Percentiles rank a stretch among this genome's conserved stretches.
Evolutionary conservation across 257 asterid genomes (phyloP).

Genomic region (Nicotiana tomentosiformis): DNA sequence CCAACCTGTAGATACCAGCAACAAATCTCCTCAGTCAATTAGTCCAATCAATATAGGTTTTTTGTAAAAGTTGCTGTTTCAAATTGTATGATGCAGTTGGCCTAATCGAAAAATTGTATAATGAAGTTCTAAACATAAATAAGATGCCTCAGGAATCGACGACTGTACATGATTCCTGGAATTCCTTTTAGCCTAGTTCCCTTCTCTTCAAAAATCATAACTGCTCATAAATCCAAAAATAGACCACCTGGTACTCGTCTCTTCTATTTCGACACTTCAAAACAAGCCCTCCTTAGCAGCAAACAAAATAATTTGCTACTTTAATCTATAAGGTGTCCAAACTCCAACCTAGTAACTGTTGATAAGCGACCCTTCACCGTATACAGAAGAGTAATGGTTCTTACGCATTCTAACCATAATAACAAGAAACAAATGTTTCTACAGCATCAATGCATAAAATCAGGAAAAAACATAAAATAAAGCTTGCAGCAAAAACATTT

Average conservation of each 20-base stretch:
- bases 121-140: neutral
- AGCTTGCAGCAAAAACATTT: neutral
- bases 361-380: neutral
- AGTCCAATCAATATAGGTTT: neutral
- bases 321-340: neutral
- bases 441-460: neutral
- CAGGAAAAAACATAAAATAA: neutral
- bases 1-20: neutral
- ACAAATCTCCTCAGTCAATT: neutral
- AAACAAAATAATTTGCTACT: neutral
- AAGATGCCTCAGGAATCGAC: neutral
- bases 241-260: neutral
- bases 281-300: neutral
- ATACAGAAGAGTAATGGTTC: neutral
- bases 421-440: neutral
- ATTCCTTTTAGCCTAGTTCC: neutral
- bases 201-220: neutral
- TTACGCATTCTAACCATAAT: neutral
- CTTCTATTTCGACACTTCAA: neutral
- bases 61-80: neutral
- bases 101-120: neutral
- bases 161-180: neutral
- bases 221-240: neutral
- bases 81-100: neutral
- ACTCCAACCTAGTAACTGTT: neutral